These are phyloP conservation scores for Climacium dendroides DNA, from an alignment of 225 moss, liverwort and hornwort genomes.

Conservation along the genomic window DNA sequence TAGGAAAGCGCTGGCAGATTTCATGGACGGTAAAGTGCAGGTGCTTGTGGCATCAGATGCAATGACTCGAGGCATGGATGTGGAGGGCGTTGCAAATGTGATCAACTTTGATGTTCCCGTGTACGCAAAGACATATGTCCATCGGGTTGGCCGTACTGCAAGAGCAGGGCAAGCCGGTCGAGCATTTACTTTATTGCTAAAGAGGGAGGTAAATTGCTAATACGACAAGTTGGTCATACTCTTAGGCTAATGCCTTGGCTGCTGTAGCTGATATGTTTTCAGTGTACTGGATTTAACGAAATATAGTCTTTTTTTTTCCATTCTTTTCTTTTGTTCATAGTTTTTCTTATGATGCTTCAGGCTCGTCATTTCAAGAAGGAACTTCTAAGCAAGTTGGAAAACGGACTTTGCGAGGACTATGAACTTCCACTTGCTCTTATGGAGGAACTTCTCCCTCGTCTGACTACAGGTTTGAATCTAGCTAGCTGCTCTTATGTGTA, in stretches of 20 bases:
- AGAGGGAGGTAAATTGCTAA: slow-evolving; percentile 54
- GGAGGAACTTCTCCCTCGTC: slow-evolving; percentile 53
- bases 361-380: slow-evolving; percentile 81
- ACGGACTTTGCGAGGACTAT: slow-evolving; percentile 62
- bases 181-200: slow-evolving; percentile 79
- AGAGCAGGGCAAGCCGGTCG: slow-evolving; percentile 81
- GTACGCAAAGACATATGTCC: slow-evolving; percentile 96
- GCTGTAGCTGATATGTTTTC: neutral
- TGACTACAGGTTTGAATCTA: slow-evolving; percentile 14
- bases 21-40: slow-evolving; percentile 66
- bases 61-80: slow-evolving; percentile 99
- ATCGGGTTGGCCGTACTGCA: slow-evolving; percentile 97
- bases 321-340: neutral
- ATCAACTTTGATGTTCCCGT: slow-evolving; percentile 96
- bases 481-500: neutral
- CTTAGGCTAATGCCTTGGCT: neutral
- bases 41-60: slow-evolving; percentile 97
- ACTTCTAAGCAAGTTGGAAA: slow-evolving; percentile 77
- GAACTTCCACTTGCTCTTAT: slow-evolving; percentile 32
- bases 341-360: slow-evolving; percentile 15
- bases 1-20: slow-evolving; percentile 78
- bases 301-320: neutral
- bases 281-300: neutral
- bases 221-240: neutral
- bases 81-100: slow-evolving; percentile 91